Percentiles rank a stretch among this genome's conserved stretches.
phyloP scores from a whole-genome alignment of 352 stramenopile genomes.

The Globisporangium nagaii region DNA sequence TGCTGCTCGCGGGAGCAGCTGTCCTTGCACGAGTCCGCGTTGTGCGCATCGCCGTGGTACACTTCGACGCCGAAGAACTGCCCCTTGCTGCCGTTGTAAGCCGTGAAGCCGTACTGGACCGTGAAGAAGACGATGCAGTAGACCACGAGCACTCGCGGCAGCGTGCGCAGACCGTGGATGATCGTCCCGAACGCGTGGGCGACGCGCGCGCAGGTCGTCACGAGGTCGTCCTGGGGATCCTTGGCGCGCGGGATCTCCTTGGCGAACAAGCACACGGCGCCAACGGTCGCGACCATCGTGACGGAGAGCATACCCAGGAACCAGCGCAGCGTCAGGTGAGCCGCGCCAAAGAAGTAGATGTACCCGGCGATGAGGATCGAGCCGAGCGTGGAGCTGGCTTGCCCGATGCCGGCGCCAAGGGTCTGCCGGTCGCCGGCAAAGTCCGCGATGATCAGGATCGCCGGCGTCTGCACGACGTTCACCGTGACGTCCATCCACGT shows the following conservation, averaged over 20 bases:
- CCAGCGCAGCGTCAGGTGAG: conserved; percentile 54
- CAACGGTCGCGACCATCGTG: conserved; percentile 53
- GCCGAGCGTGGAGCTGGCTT: conserved; percentile 55
- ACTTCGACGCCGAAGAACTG: conserved; percentile 61
- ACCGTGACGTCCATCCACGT: conserved; percentile 82
- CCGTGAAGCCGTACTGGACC: conserved; percentile 42
- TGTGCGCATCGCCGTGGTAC: conserved; percentile 25
- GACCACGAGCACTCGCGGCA: conserved; percentile 29
- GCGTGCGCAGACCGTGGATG: conserved; percentile 31
- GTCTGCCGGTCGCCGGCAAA: conserved; percentile 73
- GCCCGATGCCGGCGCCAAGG: conserved; percentile 48
- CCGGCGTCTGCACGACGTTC: conserved; percentile 71
- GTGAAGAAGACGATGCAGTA: conserved; percentile 50
- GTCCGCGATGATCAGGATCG: conserved; percentile 66
- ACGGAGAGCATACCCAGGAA: conserved; percentile 70
- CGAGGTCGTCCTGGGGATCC: conserved; percentile 12
- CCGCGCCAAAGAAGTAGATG: conserved; percentile 66
- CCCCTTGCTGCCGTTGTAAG: conserved; percentile 58
- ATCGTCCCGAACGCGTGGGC: conserved; percentile 39
- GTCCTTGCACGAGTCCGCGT: conserved; percentile 32
- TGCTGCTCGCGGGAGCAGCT: conserved; percentile 31
- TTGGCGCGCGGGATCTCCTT: conserved; percentile 28
- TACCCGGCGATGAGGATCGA: conserved; percentile 64
- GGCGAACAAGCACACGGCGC: conserved; percentile 48
- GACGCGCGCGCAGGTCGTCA: conserved; percentile 17